These are phyloP conservation scores for Malus orientalis DNA, from an alignment of 306 rosid species.

Conservation along the genomic window DNA sequence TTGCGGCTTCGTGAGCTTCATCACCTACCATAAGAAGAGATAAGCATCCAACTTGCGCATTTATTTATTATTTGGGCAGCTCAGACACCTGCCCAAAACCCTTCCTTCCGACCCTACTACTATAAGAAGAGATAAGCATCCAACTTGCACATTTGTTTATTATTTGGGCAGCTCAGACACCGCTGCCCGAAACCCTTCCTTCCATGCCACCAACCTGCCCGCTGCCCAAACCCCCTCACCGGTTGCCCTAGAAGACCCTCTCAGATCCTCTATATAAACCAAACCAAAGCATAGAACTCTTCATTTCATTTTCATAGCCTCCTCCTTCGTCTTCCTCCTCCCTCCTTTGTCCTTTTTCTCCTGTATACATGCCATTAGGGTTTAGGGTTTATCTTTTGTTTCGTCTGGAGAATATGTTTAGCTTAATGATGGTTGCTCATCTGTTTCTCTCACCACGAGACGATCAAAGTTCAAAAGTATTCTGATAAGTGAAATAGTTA, in stretches of 20 bases:
- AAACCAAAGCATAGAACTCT: not conserved
- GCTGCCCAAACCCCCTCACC: conserved; percentile 30
- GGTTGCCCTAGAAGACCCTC: conserved; percentile 18
- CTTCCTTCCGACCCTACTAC: not conserved
- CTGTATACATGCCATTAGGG: not conserved
- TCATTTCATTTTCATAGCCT: not conserved
- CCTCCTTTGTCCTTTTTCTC: not conserved
- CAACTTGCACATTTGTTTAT: conserved; percentile 25
- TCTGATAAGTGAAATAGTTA: not conserved
- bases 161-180: conserved; percentile 19
- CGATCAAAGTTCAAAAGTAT: not conserved
- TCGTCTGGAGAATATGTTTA: not conserved
- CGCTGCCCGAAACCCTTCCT: not conserved
- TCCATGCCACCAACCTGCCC: conserved; percentile 1
- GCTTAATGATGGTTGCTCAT: not conserved
- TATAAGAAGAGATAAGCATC: not conserved
- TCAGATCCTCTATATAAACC: conserved; percentile 12
- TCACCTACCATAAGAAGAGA: not conserved
- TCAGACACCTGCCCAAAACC: not conserved
- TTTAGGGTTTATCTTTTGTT: not conserved
- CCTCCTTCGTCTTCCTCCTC: not conserved
- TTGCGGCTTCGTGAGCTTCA: too few relatives aligned
- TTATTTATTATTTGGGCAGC: conserved; percentile 26
- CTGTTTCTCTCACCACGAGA: not conserved
- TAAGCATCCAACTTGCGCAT: conserved; percentile 14